These are phyloP conservation scores for Areca catechu DNA, from an alignment of 176 grass and related monocot genomes.

Conservation along the genomic window DNA sequence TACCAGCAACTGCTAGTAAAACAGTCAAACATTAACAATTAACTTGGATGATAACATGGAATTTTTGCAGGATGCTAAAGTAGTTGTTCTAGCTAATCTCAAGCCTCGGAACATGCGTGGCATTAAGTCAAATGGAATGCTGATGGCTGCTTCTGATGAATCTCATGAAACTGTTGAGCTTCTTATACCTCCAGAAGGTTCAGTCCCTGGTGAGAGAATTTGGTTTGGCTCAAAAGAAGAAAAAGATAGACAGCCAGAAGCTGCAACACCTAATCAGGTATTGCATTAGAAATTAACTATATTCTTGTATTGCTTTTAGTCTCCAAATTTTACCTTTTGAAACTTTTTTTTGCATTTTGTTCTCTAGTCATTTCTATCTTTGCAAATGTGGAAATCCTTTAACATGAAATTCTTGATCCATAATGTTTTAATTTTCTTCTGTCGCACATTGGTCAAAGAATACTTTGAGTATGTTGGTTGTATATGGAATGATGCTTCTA, in stretches of 20 bases:
- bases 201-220: constrained; percentile 75
- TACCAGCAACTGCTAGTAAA: too few relatives aligned
- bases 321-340: neutral
- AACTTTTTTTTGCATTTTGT: neutral
- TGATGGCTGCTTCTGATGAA: constrained; percentile 92
- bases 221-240: constrained; percentile 84
- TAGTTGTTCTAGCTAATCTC: constrained; percentile 87
- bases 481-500: too few relatives aligned
- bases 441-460: too few relatives aligned
- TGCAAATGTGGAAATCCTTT: too few relatives aligned
- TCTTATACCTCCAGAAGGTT: constrained; percentile 74
- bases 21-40: too few relatives aligned
- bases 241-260: constrained; percentile 52
- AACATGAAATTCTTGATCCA: too few relatives aligned
- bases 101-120: constrained; percentile 96
- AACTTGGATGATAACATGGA: neutral
- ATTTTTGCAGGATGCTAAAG: constrained; percentile 58
- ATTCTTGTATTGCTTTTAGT: constrained; percentile 1
- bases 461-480: too few relatives aligned
- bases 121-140: constrained; percentile 98
- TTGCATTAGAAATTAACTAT: constrained; percentile 1
- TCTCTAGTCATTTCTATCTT: too few relatives aligned
- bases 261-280: constrained; percentile 83
- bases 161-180: constrained; percentile 82
- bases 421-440: too few relatives aligned